These are phyloP conservation scores for Carpinus viminea DNA, from an alignment of 306 rosid genomes.

Conservation along the genomic window DNA sequence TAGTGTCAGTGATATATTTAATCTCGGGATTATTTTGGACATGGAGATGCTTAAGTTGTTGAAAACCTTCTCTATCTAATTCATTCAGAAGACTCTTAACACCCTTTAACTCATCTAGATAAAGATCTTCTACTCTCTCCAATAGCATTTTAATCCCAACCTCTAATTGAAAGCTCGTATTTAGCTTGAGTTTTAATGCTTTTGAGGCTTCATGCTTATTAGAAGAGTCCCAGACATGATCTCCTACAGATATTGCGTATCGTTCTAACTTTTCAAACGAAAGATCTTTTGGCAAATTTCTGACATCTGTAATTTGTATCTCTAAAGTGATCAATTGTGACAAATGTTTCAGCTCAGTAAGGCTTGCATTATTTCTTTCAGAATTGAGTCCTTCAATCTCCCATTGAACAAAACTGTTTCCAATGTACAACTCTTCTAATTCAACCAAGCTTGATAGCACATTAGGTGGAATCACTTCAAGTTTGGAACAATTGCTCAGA, in stretches of 20 bases:
- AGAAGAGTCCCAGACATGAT: background rate
- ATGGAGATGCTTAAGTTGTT: background rate
- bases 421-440: constrained; percentile 11
- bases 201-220: background rate
- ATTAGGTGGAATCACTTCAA: constrained; percentile 13
- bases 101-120: background rate
- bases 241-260: constrained; percentile 4
- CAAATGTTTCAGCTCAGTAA: constrained; percentile 8
- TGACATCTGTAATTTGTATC: background rate
- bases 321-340: background rate
- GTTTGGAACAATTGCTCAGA: background rate
- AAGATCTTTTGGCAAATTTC: background rate
- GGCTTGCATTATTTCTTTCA: constrained; percentile 13
- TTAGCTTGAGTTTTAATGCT: background rate
- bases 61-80: background rate
- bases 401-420: constrained; percentile 9
- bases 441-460: constrained; percentile 13
- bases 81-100: background rate
- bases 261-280: too few relatives aligned
- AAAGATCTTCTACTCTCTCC: background rate
- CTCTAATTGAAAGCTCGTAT: background rate
- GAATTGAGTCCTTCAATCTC: background rate
- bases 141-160: background rate
- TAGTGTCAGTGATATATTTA: background rate
- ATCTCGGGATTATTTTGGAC: constrained; percentile 8